Percentiles rank a stretch among this genome's conserved stretches.
Conservation (phyloP, 805 yeast genomes). For the Lachancea mirantina region DNA sequence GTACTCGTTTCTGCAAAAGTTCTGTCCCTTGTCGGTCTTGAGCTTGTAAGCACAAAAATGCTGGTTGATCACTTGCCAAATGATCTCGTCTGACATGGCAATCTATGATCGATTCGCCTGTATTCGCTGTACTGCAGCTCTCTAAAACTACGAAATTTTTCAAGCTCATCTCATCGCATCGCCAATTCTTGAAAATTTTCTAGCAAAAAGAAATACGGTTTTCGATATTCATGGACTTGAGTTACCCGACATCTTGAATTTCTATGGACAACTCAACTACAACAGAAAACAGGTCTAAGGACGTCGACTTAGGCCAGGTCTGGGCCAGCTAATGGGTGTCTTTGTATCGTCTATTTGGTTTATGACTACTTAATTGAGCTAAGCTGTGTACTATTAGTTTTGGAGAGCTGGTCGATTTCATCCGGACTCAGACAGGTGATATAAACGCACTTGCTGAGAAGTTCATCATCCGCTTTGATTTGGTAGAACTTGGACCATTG, state of each 20-base stretch:
- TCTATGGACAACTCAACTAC: too few relatives aligned
- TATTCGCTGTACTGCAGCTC: neutral
- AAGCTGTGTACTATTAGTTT: too few relatives aligned
- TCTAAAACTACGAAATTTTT: neutral
- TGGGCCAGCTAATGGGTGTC: too few relatives aligned
- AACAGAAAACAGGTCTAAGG: too few relatives aligned
- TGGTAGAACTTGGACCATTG: conserved; percentile 76
- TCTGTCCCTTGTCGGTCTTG: conserved; percentile 81
- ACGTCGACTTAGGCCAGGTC: too few relatives aligned
- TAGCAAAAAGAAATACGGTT: conserved; percentile 5
- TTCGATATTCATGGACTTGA: too few relatives aligned
- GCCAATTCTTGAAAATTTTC: conserved; percentile 14
- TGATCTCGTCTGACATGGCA: conserved; percentile 66
- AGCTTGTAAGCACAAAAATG: conserved; percentile 93
- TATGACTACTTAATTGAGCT: too few relatives aligned
- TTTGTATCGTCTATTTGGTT: too few relatives aligned
- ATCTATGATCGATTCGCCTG: neutral
- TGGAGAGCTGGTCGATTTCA: conserved; percentile 42
- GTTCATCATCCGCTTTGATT: conserved; percentile 48
- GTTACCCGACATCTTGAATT: too few relatives aligned
- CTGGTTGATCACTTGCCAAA: conserved; percentile 95
- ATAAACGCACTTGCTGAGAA: conserved; percentile 78
- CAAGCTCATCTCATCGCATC: conserved; percentile 21
- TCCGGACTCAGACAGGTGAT: conserved; percentile 65
- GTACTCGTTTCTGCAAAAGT: conserved; percentile 92